Base-by-base conservation (phyloP, 768 basidiomycete species). In the Floccularia luteovirens region DNA sequence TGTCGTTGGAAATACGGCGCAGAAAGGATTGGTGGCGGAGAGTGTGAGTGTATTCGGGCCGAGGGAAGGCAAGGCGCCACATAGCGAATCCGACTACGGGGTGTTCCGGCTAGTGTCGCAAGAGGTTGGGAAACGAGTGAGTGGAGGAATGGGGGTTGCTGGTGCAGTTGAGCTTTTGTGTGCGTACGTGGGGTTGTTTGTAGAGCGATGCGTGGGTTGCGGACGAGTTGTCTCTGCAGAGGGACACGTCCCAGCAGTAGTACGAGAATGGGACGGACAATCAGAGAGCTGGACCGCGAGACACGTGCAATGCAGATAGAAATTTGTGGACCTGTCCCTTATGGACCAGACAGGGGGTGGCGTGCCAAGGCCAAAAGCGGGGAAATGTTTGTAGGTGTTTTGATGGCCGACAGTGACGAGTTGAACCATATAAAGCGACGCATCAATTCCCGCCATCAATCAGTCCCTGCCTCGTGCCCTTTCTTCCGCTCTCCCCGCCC, bases 201-300 rank as follows among this genome's bases (percentile, higher is more conserved):
- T 76, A 36, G 70, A 75, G 23, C 70, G 62, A 2, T 90, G 86
- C 48, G 57, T 58, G 17, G 59, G 55, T 22, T 90, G 86, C 50
- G 62, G 71, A 35, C 75, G 84, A 13, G 78, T 88, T 20, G 59
- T 87, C 16, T 80, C 81, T 0, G 62, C 66, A 2, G 83, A 88
- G 48, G 79, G 78, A 0, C 82, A 87, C 53, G 65, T 82, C 5
- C 86, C 85, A 1, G 78, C 83, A 0, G 80, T 86, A 2, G 79
- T 75, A 22, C 70, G 82, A 31, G 50, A 72, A 20, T 82, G 74
- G 74, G n/a, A n/a, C n/a, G 60, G 56, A 17, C 61, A 64, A 28
- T 47, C 44, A 19, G 55, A 51, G 30, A 49, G 31, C 2, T 79
- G 79, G 78, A 64, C 67, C 45, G 61, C 69, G 2, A 63, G 70